Evolutionary conservation across 345 rosid genomes (phyloP), one percentile per base, ranked within the genome.

Genomic region (Alliaria petiolata): DNA sequence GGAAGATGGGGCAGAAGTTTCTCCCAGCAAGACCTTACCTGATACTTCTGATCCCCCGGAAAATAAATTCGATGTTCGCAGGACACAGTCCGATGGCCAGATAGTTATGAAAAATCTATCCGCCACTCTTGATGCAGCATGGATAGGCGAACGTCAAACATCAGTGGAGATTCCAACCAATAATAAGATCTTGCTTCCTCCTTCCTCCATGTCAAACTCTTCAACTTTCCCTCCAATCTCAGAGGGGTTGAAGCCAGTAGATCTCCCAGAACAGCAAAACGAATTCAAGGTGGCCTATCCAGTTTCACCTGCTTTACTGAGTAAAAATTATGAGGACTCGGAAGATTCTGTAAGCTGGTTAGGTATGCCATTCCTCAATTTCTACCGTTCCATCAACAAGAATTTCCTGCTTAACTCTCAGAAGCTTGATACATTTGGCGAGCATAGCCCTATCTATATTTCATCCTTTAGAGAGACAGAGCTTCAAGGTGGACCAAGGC

Each of bases 61-160:
- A 68, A 68, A 75, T 42, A 62, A 70, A 70, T 69, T 52, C 25
- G 84, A 71, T 72, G 79, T 87, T 63, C 84, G 81, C 33, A 78
- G 89, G 80, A 79, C 85, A 59, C 80, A 80, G 62, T 89, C 96
- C 71, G 95, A 89, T 42, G 97, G 93, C 65, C 91, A 88, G 81
- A 77, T 82, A 76, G 17, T 74, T 33, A 50, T 81, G 76, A 80
- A 72, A 66, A 78, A 82, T 84, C 80, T 95, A 74, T 86, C 99
- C 4, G 90, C 84, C 40, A 85, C 93, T 44, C 91, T 95, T 72
- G 99, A 92, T 68, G 97, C 96, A 76, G 93, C 95, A 42, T 95
- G 99, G 97, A 88, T 82, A 0, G 97, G 97, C 17, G 82, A 88
- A 79, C 87, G 76, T 58, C 83, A 70, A 34, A 77, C 77, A n/a